Percentiles rank a stretch among this genome's conserved stretches.
These are phyloP conservation scores for Sisymbrium irio DNA, from an alignment of 345 rosid species.

Conservation along the genomic window DNA sequence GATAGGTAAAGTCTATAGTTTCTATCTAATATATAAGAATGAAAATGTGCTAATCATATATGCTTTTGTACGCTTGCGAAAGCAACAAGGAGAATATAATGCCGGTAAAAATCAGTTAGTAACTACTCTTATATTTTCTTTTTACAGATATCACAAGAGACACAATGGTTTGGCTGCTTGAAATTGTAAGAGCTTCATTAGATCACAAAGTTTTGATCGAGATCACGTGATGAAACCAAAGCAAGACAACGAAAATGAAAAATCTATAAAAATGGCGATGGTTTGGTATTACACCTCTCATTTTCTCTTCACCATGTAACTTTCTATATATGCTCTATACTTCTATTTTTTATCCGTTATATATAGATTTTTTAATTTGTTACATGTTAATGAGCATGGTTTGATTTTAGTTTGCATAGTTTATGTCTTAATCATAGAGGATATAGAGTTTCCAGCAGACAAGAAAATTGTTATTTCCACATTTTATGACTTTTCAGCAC, in stretches of 20 bases:
- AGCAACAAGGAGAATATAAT: too few species aligned
- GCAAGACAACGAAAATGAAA: slow-evolving; percentile 22
- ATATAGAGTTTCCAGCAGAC: not conserved
- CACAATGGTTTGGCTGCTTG: slow-evolving; percentile 49
- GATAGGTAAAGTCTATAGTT: too few species aligned
- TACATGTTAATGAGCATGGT: not conserved
- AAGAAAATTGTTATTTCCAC: not conserved
- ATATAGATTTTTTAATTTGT: slow-evolving; percentile 7
- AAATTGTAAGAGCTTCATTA: slow-evolving; percentile 36
- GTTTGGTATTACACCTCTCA: slow-evolving; percentile 30
- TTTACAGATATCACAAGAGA: slow-evolving; percentile 46
- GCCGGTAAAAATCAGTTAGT: too few species aligned
- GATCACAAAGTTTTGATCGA: slow-evolving; percentile 42
- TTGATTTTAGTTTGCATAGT: not conserved
- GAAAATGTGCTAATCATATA: too few species aligned
- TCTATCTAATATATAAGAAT: too few species aligned
- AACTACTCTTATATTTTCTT: too few species aligned
- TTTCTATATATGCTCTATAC: not conserved
- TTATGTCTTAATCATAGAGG: not conserved
- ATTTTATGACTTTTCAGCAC: slow-evolving; percentile 3
- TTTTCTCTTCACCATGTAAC: not conserved
- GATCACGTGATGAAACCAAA: slow-evolving; percentile 25
- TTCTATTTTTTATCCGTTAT: not conserved
- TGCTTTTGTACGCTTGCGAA: too few species aligned
- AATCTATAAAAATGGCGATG: slow-evolving; percentile 13